A percentile compares a stretch with the other conserved stretches of the same genome.
Conservation (phyloP, 148 eudicot species). For the Arctostaphylos glauca region DNA sequence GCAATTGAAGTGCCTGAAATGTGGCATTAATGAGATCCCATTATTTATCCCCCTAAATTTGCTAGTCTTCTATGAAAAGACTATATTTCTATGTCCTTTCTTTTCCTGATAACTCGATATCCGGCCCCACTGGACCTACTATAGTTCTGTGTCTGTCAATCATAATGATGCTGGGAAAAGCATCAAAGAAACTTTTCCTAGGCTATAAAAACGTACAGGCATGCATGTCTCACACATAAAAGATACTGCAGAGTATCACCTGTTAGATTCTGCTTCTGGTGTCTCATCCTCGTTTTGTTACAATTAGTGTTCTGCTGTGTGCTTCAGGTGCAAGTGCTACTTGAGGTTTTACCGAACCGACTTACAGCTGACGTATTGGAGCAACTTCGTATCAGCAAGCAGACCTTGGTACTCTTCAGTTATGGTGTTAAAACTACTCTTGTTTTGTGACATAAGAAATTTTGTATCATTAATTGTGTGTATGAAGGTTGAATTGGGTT, state of each 20-base stretch:
- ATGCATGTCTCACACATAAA: neutral
- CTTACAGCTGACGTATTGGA: constrained; percentile 80
- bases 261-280: constrained; percentile 3
- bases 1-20: neutral
- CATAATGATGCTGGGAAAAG: neutral
- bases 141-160: neutral
- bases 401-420: constrained; percentile 59
- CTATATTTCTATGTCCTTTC: neutral
- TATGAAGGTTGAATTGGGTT: constrained; percentile 82
- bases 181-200: neutral
- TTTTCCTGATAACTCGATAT: too few relatives aligned
- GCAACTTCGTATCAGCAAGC: constrained; percentile 91
- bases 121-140: neutral
- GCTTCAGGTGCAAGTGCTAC: constrained; percentile 72
- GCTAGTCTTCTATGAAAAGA: constrained; percentile 5
- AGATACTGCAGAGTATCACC: neutral
- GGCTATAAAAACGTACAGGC: neutral
- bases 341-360: constrained; percentile 86
- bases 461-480: neutral
- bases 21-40: neutral
- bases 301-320: neutral
- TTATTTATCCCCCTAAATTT: neutral
- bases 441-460: neutral
- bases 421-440: neutral
- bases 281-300: neutral